Conservation (phyloP, 169 alveolate genomes). For the Theileria parva region DNA sequence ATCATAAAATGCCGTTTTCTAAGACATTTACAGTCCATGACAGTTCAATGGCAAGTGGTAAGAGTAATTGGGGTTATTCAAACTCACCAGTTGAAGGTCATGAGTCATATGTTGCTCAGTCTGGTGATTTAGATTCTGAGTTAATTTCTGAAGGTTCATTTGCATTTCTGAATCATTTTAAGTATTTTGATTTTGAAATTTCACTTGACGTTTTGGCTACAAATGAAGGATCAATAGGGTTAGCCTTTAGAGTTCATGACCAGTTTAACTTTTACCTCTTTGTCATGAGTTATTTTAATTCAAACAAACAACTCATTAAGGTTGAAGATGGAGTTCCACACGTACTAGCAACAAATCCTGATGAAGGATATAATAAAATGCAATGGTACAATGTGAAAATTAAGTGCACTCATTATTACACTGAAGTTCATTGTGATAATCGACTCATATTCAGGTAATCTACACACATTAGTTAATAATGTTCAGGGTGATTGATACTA, state of each 20-base stretch:
- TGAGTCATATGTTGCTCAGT: constrained; percentile 79
- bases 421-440: constrained; percentile 67
- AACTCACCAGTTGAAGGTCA: constrained; percentile 81
- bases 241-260: constrained; percentile 84
- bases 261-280: constrained; percentile 82
- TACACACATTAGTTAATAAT: constrained; percentile 14
- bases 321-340: constrained; percentile 80
- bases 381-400: constrained; percentile 75
- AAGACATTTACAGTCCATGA: constrained; percentile 80
- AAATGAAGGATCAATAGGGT: constrained; percentile 82
- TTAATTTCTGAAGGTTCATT: constrained; percentile 81
- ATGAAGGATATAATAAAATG: constrained; percentile 77
- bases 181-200: constrained; percentile 79
- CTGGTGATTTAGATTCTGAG: constrained; percentile 73
- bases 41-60: constrained; percentile 71
- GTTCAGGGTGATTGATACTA: constrained; percentile 80
- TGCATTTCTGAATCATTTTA: constrained; percentile 79
- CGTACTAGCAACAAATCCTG: constrained; percentile 73
- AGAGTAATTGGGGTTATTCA: constrained; percentile 86
- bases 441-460: constrained; percentile 34
- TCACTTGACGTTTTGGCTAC: constrained; percentile 74
- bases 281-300: constrained; percentile 73
- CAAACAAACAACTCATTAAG: constrained; percentile 77
- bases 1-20: constrained; percentile 78
- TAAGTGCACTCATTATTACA: constrained; percentile 60